phyloP scores from a whole-genome alignment of 176 grass and related monocot genomes.

The Poa pratensis region DNA sequence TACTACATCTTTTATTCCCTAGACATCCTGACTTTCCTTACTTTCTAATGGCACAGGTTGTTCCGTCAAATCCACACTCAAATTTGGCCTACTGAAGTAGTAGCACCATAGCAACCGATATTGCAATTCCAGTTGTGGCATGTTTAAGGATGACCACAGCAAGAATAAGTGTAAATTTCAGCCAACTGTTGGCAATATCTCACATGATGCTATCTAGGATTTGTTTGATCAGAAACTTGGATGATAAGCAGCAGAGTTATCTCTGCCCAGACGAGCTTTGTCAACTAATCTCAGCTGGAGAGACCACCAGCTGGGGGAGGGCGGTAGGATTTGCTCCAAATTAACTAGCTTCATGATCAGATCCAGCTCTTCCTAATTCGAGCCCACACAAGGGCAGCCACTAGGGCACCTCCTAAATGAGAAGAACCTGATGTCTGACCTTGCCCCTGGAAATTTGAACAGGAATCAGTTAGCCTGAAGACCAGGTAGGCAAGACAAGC shows the following conservation, averaged over 20 bases:
- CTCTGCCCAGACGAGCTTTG: not conserved
- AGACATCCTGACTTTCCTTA: not conserved
- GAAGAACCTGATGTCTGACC: constrained; percentile 48
- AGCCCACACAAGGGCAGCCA: constrained; percentile 65
- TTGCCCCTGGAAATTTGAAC: constrained; percentile 49
- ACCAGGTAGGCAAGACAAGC: too few relatives aligned
- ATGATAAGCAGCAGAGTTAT: constrained; percentile 8
- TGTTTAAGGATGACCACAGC: not conserved
- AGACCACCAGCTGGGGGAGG: not conserved
- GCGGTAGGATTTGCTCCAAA: constrained; percentile 12
- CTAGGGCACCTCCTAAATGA: constrained; percentile 72
- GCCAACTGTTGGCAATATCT: constrained; percentile 4
- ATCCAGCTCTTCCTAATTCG: constrained; percentile 65
- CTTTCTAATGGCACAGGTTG: not conserved
- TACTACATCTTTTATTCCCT: too few relatives aligned
- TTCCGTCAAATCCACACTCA: not conserved
- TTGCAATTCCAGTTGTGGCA: not conserved
- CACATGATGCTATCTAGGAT: constrained; percentile 4
- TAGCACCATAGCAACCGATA: not conserved
- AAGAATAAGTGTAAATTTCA: not conserved
- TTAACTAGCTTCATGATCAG: constrained; percentile 35
- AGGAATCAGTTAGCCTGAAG: not conserved
- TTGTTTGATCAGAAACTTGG: constrained; percentile 9
- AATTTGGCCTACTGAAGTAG: not conserved
- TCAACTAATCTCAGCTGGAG: not conserved